phyloP scores from a whole-genome alignment of 2,329 filamentous ascomycete species.

The Neofusicoccum sp. region DNA sequence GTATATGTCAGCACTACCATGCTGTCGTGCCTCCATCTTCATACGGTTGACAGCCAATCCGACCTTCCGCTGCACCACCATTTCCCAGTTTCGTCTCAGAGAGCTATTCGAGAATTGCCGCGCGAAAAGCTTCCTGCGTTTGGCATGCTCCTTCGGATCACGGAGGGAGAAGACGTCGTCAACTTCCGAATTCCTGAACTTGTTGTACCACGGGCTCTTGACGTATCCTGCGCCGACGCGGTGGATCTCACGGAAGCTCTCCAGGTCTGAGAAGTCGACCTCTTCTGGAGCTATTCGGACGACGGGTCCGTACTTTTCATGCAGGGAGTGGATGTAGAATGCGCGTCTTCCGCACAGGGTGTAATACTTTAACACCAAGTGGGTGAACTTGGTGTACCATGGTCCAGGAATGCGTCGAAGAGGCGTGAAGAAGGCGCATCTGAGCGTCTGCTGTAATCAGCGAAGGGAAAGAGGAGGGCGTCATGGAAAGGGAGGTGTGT shows the following conservation, averaged over 20 bases:
- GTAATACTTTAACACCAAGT: background rate
- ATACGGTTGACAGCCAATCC: conserved; percentile 43
- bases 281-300: conserved; percentile 32
- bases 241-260: conserved; percentile 32
- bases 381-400: background rate
- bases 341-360: background rate
- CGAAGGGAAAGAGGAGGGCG: too few species aligned
- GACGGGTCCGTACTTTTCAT: conserved; percentile 33
- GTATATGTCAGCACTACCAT: conserved; percentile 46
- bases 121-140: background rate
- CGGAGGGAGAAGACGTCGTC: background rate
- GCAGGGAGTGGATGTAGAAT: conserved; percentile 33
- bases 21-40: conserved; percentile 30
- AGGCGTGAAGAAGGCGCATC: conserved; percentile 20
- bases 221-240: conserved; percentile 48
- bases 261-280: conserved; percentile 30
- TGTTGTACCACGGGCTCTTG: conserved; percentile 52
- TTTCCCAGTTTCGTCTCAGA: conserved; percentile 37
- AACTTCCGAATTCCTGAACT: conserved; percentile 54
- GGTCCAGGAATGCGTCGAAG: conserved; percentile 14
- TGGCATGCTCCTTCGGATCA: background rate
- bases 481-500: too few species aligned
- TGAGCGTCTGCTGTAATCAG: background rate
- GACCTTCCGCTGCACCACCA: conserved; percentile 28
- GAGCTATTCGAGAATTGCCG: conserved; percentile 32